Base-by-base conservation (phyloP, 2,329 filamentous ascomycete species). In the Xylaria digitata region DNA sequence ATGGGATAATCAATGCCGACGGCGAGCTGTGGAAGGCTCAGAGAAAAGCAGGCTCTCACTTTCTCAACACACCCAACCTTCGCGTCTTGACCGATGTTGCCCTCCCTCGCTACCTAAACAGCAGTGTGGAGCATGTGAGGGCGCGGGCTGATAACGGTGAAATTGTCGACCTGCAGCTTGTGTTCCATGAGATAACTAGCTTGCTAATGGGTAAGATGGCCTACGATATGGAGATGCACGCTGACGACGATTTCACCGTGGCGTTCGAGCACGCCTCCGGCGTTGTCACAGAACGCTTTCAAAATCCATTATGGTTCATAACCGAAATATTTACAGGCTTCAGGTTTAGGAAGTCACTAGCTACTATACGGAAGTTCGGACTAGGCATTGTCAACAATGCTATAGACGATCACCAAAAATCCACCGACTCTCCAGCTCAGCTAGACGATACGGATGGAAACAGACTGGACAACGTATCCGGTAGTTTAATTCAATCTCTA, bases 131-230 rank as follows among this genome's bases (percentile, higher is more conserved):
- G 0, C 55, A 71, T 1, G 78, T 90, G 3, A 72, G 78, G 58
- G 57, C 70, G 0, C 76, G 72, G 1, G 74, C 74, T 0, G 72
- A 74, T 1, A 72, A 67, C 0, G 72, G 73, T 1, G 70, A 66
- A 1, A 66, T 78, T 0, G 78, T 89, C 1, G 86, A 91, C 73
- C 75, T 91, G 54, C 87, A 90, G 71, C 80, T 78, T n/a, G 79
- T 88, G 1, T 85, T 90, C 52, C 86, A 89, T 60, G 87, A 90
- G 73, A 83, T 90, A 52, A 91, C 88, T 1, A 90, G 88, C 23
- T 83, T 87, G 65, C 74, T 90, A 26, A 90, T 91, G 85, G 89
- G 88, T n/a, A 83, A 84, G 67, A 89, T 90, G 86, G 89, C 89
- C 15, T 91, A 90, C 71, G 85, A 88, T 73, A 90, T 90, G 87